Base-by-base conservation (phyloP, 1,284 basidiomycete species). In the Chiua sp. region DNA sequence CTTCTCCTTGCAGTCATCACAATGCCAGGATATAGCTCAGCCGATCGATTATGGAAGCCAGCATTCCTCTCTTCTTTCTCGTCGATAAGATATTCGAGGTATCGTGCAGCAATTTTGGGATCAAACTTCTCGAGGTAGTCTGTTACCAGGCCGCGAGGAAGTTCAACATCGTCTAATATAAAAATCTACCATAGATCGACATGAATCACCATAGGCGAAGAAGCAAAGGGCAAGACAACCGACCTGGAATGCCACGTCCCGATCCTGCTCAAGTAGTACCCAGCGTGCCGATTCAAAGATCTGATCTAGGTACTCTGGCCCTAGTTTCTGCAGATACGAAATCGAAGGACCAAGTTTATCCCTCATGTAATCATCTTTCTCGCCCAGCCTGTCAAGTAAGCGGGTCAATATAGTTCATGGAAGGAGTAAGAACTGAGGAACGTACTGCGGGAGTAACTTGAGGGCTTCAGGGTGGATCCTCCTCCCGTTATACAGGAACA, bases 391-490 rank as follows among this genome's bases (percentile, higher is more conserved):
- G 28, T 60, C 63, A 15, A 46, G 42, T 32, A 28, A 47, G 30
- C 28, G 35, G 26, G 26, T 30, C 15, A 2, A 42, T 10, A 26
- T 15, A 35, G n/a, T 42, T 37, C 16, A 10, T 61, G 3, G 23
- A 18, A 7, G 30, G 56, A 42, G 39, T 15, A 39, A 56, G 28
- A 32, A 63, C 32, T 32, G 15, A 49, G 15, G 35, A 16, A 50
- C 53, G 55, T 51, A 94, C 95, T 92, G 86, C 71, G 85, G 84
- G 16, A 99, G 81, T 48, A 98, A 82, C 23, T 84, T 80, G 60
- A 99, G 77, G 0, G 97, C 96, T 75, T 97, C 93, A 7, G 81
- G 82, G 69, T 99, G 98, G 94, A 97, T 96, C 77, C 92, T 92
- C 80, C 96, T 96, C 50, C 94, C 95, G 68, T 93, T 89, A 73